These are phyloP conservation scores for Dipteronia sinensis DNA, from an alignment of 345 rosid genomes.

Conservation along the genomic window DNA sequence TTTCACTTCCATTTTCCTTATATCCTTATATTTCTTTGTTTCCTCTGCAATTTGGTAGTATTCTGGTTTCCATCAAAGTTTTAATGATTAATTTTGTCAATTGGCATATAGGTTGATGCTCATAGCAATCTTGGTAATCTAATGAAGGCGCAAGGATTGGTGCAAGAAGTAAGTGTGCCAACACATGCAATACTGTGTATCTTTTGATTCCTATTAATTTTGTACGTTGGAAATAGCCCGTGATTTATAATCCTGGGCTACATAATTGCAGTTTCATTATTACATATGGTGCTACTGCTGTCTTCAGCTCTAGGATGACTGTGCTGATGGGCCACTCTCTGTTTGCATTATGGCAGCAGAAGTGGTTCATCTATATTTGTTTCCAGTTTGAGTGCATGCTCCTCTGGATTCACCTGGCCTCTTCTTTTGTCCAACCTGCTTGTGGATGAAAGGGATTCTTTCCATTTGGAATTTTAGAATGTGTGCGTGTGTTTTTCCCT, in stretches of 20 bases:
- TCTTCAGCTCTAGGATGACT: constrained; percentile 11
- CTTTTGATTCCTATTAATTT: constrained; percentile 10
- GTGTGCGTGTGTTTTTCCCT: constrained; percentile 32
- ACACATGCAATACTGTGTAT: constrained; percentile 9
- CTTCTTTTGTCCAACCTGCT: constrained; percentile 14
- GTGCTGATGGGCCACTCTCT: constrained; percentile 21
- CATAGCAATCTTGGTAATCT: constrained; percentile 93
- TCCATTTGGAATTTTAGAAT: constrained; percentile 18
- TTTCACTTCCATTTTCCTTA: not conserved
- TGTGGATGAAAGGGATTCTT: constrained; percentile 26
- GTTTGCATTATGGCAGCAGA: constrained; percentile 13
- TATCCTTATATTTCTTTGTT: not conserved
- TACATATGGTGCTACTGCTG: constrained; percentile 11
- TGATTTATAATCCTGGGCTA: constrained; percentile 20
- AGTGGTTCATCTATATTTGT: constrained; percentile 14
- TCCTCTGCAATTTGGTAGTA: not conserved
- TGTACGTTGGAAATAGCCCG: not conserved
- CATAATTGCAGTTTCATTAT: not conserved
- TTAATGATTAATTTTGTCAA: constrained; percentile 21
- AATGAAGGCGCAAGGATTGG: constrained; percentile 93
- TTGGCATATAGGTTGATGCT: constrained; percentile 76
- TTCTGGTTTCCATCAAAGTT: constrained; percentile 3
- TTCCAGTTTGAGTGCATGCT: constrained; percentile 22
- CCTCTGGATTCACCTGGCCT: constrained; percentile 30
- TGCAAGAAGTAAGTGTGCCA: constrained; percentile 89